These are phyloP conservation scores for Solanum verrucosum DNA, from an alignment of 257 asterid species.

Conservation along the genomic window DNA sequence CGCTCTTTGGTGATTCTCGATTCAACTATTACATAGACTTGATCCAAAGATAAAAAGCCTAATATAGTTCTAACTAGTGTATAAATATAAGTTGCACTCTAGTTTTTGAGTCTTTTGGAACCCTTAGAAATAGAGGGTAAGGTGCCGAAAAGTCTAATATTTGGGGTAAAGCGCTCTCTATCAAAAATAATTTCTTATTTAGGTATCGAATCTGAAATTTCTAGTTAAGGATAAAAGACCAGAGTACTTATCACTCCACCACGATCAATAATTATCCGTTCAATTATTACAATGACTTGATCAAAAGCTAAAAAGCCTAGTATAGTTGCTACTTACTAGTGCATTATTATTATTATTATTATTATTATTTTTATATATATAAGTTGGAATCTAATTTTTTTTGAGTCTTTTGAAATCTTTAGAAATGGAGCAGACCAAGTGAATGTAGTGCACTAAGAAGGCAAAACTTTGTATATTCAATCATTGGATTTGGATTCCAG, in stretches of 20 bases:
- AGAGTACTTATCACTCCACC: no score
- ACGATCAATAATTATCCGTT: background rate
- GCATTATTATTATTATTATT: background rate
- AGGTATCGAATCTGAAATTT: no score
- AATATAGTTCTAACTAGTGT: background rate
- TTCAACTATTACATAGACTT: background rate
- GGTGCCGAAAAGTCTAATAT: background rate
- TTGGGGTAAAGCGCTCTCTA: no score
- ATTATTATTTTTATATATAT: background rate
- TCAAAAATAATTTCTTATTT: no score
- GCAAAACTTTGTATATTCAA: constrained; percentile 37
- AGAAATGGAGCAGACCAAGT: constrained; percentile 10
- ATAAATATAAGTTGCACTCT: no score
- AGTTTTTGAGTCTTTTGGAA: no score
- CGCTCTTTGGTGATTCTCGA: no score
- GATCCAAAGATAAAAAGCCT: background rate
- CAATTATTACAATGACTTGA: background rate
- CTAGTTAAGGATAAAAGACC: no score
- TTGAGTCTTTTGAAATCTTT: constrained; percentile 1
- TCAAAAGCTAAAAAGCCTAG: background rate
- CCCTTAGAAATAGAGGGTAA: no score
- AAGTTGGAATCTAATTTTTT: background rate
- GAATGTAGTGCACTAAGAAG: constrained; percentile 27
- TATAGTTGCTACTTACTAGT: background rate
- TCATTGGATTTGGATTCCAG: constrained; percentile 65